These are phyloP conservation scores for Magnusiomyces fungicola DNA, from an alignment of 1,139 yeast genomes.

Conservation along the genomic window DNA sequence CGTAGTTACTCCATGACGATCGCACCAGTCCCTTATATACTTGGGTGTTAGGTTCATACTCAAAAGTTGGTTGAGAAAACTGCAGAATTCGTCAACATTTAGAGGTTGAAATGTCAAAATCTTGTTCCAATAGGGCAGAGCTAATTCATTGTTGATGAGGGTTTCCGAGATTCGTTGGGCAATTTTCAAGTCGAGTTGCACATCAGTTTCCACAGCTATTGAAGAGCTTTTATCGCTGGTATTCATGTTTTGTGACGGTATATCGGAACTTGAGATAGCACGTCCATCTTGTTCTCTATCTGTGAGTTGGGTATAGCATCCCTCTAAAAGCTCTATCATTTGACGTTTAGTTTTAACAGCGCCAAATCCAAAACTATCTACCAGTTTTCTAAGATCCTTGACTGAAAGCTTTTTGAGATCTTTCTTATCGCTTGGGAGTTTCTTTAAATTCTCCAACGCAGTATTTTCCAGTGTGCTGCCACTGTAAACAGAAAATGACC, in stretches of 20 bases:
- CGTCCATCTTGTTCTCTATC: not conserved
- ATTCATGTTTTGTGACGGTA: not conserved
- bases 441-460: not conserved
- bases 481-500: no score
- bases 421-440: not conserved
- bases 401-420: conserved; percentile 4
- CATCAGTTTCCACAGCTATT: not conserved
- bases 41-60: conserved; percentile 16
- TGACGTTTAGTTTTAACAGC: conserved; percentile 7
- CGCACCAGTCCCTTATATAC: conserved; percentile 22
- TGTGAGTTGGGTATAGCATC: not conserved
- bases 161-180: not conserved
- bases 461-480: not conserved
- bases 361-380: conserved; percentile 5
- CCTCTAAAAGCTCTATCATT: conserved; percentile 2
- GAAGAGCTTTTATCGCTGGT: not conserved
- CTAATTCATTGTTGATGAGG: no score
- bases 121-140: conserved; percentile 17
- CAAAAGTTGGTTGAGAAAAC: conserved; percentile 14
- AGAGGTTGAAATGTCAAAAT: conserved; percentile 21
- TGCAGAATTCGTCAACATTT: conserved; percentile 16
- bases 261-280: not conserved
- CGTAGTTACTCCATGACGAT: conserved; percentile 18
- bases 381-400: conserved; percentile 5
- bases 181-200: not conserved